Percentiles rank a stretch among this genome's conserved stretches.
Evolutionary conservation across 108 stramenopile genomes (phyloP).

Genomic region (Stephanodiscus triporus): DNA sequence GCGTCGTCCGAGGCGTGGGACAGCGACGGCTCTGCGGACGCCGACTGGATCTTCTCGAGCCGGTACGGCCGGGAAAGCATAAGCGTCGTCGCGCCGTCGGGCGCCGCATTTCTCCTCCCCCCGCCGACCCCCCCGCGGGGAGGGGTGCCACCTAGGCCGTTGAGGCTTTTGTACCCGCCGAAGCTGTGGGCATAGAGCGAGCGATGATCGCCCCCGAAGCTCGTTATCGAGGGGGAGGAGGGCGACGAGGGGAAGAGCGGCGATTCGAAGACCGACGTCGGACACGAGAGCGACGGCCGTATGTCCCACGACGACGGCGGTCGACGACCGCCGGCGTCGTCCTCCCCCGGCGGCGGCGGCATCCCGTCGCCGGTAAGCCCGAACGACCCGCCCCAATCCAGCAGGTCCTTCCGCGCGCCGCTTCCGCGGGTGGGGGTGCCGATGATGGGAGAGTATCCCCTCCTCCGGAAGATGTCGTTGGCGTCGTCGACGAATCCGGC

Average conservation of each 20-base stretch:
- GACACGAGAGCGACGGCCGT: slow-evolving; percentile 36
- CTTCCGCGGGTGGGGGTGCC: neutral
- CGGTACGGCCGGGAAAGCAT: slow-evolving; percentile 9
- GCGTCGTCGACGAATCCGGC: neutral
- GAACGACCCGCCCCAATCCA: neutral
- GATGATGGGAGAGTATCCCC: neutral
- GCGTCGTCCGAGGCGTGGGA: neutral
- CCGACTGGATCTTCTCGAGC: slow-evolving; percentile 5
- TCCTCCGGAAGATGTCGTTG: neutral
- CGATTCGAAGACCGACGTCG: slow-evolving; percentile 36
- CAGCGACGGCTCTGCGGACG: neutral
- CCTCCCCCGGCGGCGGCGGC: neutral
- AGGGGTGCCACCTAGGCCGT: neutral
- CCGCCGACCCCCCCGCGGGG: slow-evolving; percentile 5
- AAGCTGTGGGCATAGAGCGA: neutral
- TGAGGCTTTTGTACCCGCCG: neutral
- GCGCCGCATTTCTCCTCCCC: neutral
- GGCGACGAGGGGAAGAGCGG: slow-evolving; percentile 15
- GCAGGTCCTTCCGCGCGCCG: neutral
- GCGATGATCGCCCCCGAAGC: neutral
- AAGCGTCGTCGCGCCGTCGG: neutral
- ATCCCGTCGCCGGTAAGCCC: neutral
- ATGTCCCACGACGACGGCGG: slow-evolving; percentile 2
- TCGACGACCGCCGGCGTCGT: too few relatives aligned
- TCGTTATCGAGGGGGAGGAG: neutral